Percentiles rank a stretch among this genome's conserved stretches.
phyloP scores from a whole-genome alignment of 106 monocot species.

The Acorus gramineus region DNA sequence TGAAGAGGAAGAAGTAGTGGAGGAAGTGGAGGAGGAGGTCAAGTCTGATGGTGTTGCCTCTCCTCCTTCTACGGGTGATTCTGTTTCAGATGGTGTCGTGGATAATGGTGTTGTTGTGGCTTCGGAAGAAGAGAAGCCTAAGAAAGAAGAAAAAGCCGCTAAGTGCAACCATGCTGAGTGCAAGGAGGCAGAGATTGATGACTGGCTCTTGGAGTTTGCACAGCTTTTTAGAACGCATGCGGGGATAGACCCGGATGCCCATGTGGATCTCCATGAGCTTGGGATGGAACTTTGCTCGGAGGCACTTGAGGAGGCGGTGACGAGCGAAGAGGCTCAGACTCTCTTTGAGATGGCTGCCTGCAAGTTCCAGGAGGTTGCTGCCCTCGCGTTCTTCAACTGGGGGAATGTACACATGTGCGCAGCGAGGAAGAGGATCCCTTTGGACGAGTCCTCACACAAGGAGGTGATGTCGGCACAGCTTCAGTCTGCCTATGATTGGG shows the following conservation, averaged over 20 bases:
- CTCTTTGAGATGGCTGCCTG: slow-evolving; percentile 81
- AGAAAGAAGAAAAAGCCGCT: slow-evolving; percentile 10
- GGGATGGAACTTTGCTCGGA: slow-evolving; percentile 96
- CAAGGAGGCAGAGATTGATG: slow-evolving; percentile 89
- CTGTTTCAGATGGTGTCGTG: neutral
- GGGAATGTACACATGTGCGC: slow-evolving; percentile 99
- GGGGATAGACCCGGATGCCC: slow-evolving; percentile 91
- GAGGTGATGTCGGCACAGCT: slow-evolving; percentile 53
- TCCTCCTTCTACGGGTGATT: slow-evolving; percentile 13
- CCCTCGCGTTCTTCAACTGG: slow-evolving; percentile 96
- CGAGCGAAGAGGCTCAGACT: slow-evolving; percentile 79
- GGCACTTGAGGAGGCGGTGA: slow-evolving; percentile 85
- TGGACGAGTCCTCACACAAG: slow-evolving; percentile 64
- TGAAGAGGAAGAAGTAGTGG: slow-evolving; percentile 39
- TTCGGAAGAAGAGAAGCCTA: slow-evolving; percentile 18
- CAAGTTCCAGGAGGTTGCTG: slow-evolving; percentile 98
- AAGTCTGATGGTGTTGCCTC: slow-evolving; percentile 21
- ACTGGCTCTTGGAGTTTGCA: slow-evolving; percentile 91
- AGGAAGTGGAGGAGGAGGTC: slow-evolving; percentile 8
- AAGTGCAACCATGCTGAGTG: slow-evolving; percentile 64
- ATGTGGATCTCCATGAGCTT: slow-evolving; percentile 83
- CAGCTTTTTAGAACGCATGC: slow-evolving; percentile 90
- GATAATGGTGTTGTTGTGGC: slow-evolving; percentile 16
- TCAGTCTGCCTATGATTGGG: slow-evolving; percentile 86
- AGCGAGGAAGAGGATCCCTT: slow-evolving; percentile 76